Conservation (phyloP, 257 asterid species). For the Nicotiana tomentosiformis region DNA sequence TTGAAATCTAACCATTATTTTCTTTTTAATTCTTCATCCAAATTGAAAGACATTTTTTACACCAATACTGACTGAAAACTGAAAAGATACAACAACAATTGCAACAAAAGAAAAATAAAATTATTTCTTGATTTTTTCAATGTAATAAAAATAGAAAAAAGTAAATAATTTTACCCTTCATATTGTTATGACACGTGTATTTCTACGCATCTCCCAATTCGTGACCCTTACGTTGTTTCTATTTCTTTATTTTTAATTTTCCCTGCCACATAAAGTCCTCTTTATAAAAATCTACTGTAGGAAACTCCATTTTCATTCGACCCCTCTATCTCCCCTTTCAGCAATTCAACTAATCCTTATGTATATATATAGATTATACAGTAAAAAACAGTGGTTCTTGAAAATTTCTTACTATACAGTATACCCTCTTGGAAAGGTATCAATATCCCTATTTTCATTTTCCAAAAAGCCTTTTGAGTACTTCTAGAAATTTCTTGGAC, state of each 20-base stretch:
- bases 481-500: constrained; percentile 9
- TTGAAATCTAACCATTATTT: neutral
- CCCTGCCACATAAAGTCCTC: too few relatives aligned
- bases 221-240: constrained; percentile 11
- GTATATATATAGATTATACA: neutral
- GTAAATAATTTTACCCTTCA: neutral
- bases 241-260: neutral
- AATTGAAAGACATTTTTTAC: neutral
- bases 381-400: neutral
- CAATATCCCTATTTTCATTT: neutral
- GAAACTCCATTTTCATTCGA: neutral
- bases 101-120: neutral
- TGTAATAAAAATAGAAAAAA: neutral
- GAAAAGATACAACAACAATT: neutral
- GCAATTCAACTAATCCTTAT: neutral
- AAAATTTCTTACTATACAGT: neutral
- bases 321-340: neutral
- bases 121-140: neutral
- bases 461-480: neutral
- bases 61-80: too few relatives aligned
- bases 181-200: constrained; percentile 11
- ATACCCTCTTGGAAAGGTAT: neutral
- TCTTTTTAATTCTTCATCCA: neutral
- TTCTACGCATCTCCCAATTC: neutral
- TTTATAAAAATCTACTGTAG: neutral